Evolutionary conservation across 2,329 filamentous ascomycete species (phyloP), one percentile per base, ranked within the genome.

Genomic region (Fusarium sterilihyphosum): DNA sequence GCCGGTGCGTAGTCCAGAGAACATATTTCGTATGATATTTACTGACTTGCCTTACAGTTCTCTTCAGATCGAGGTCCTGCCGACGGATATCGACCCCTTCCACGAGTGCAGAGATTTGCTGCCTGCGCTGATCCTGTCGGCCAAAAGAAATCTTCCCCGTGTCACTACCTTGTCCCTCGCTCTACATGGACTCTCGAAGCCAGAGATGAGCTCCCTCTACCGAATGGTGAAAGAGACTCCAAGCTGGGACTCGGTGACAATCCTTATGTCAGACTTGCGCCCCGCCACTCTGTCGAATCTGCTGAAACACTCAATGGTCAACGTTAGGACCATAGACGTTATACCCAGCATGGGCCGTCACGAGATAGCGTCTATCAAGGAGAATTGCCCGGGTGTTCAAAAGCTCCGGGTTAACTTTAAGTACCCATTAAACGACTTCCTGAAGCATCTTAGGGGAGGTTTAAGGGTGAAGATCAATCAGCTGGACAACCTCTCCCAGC

Each of bases 401-500:
- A 24, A 20, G 3, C n/a, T 53, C 8, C 12, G n/a, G 0, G 31
- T 53, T 0, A 20, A 24, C 2, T 35, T 35, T 4, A 53, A 16
- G 4, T 20, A 14, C 3, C 49, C 49, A 0, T 14, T 53, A 0
- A 11, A 13, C 0, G 49, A 53, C 8, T 12, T 53, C 3, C 17
- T 14, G 1, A 20, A 24, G 5, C 49, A 53, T 10, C 8, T 53
- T 0, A 53, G 10, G 4, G 49, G n/a, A 35, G 2, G 35, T 16
- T 17, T 10, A 1, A 37, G 35, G 16, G 31, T 16, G n/a, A 53
- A 53, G 49, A 24, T 53, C 2, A 53, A 53, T 3, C 11, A 53
- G 31, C n/a, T 53, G 0, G 31, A 26, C 0, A 35, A 16, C 6
- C 18, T 53, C 1, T 17, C 35, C 2, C 49, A 53, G 31, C 17